Base-by-base conservation (phyloP, 371 early-diverging fungal species). In the Syncephalastrum racemosum region DNA sequence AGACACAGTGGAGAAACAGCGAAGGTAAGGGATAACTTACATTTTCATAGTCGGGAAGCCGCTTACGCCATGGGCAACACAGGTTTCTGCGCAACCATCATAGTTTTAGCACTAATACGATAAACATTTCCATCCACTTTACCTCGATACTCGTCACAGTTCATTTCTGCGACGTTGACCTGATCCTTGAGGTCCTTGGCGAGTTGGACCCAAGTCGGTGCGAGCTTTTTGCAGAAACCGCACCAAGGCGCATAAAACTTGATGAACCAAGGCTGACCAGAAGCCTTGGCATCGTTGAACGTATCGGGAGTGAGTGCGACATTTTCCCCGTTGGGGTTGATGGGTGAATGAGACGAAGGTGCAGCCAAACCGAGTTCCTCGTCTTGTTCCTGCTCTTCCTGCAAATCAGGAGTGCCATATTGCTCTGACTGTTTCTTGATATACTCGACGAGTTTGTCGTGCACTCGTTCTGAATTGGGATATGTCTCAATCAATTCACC, bases 181-280 rank as follows among this genome's bases (percentile, higher is more conserved):
- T 86, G 75, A n/a, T 82, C 83, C 59, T 79, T 77, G 46, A 90
- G 58, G 25, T 68, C 67, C 27, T 64, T 64, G 22, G 88, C 93
- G 60, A 95, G 67, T 51, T 84, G 72, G 25, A 73, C 82, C 86
- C 90, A 94, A 14, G 79, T 75, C 14, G 95, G 93, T 13, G 90
- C 91, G 55, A 96, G 77, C 0, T 69, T 60, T 67, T 91, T 79
- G 75, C 97, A 97, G 68, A 92, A 91, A 13, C 80, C 74, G 67
- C 95, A 95, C 91, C 93, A 93, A 4, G 95, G 93, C 19, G 93
- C 90, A 72, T 83, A 90, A 67, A 87, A 91, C 66, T 90, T 88
- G 60, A 94, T 63, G 57, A 93, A 86, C 89, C 84, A 89, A 25
- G 83, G 78, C 39, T 53, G 27, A 3, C 58, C 62, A 4, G 53